phyloP scores from a whole-genome alignment of 306 rosid genomes.

The Pueraria montana region DNA sequence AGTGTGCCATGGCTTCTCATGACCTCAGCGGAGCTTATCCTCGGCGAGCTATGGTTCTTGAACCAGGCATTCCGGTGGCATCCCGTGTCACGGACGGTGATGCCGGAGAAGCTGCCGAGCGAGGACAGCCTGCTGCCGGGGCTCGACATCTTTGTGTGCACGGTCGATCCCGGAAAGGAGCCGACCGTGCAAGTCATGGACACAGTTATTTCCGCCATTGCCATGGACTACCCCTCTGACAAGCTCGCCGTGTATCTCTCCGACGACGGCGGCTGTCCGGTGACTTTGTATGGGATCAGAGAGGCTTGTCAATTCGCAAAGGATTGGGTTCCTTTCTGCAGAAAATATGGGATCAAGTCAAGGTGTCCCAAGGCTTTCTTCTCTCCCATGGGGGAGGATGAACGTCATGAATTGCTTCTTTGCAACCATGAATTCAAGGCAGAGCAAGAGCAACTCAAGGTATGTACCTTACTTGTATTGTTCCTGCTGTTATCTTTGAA shows the following conservation, averaged over 20 bases:
- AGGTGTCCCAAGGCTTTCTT: slow-evolving; percentile 58
- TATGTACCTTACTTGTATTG: not conserved
- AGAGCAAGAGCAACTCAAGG: not conserved
- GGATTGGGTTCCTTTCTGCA: slow-evolving; percentile 60
- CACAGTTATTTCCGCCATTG: slow-evolving; percentile 55
- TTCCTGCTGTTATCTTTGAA: too few relatives aligned
- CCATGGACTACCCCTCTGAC: slow-evolving; percentile 54
- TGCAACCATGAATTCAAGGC: not conserved
- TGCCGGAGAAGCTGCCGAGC: slow-evolving; percentile 33
- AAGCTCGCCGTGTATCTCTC: slow-evolving; percentile 62
- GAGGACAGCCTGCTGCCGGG: slow-evolving; percentile 50
- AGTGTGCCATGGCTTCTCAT: slow-evolving; percentile 32
- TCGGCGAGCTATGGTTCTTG: slow-evolving; percentile 44
- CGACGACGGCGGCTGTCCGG: slow-evolving; percentile 53
- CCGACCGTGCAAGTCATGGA: slow-evolving; percentile 58
- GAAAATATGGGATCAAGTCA: slow-evolving; percentile 48
- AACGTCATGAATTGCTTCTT: slow-evolving; percentile 13
- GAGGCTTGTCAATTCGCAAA: slow-evolving; percentile 57
- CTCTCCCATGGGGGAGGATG: slow-evolving; percentile 36
- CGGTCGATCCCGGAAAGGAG: slow-evolving; percentile 56
- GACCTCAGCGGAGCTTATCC: slow-evolving; percentile 27
- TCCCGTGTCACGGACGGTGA: slow-evolving; percentile 41
- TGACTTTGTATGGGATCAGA: slow-evolving; percentile 44
- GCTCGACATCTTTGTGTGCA: slow-evolving; percentile 61
- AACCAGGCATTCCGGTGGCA: slow-evolving; percentile 54